Base-by-base conservation (phyloP, 2,329 filamentous ascomycete genomes). In the Ophiocordyceps camponoti-floridani region DNA sequence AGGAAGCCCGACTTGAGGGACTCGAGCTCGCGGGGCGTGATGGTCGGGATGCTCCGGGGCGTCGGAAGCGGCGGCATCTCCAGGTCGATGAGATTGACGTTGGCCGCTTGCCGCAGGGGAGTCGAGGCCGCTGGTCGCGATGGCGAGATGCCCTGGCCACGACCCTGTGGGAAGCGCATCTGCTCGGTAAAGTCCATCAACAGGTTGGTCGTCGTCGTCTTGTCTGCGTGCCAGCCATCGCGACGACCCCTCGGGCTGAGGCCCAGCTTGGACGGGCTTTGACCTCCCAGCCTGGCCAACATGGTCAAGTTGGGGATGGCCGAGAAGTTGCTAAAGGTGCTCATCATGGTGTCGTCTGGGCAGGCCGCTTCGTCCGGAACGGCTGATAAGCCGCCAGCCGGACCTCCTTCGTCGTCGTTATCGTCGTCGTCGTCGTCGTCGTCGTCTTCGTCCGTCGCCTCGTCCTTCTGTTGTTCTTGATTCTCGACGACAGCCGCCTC, bases 1-100 rank as follows among this genome's bases (percentile, higher is more conserved):
- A 93, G 72, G 54, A 94, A 93, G 23, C 75, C 75, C 0, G 88
- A 95, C 60, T 96, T 96, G 48, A 96, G 70, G 13, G 83, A 84
- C 58, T 98, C 91, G 2, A 96, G 70, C 63, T 98, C 91, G 31
- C 91, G 79, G 2, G 91, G 84, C 2, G 88, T 94, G 52, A 96
- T 82, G 9, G 82, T 85, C 0, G 91, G 91, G 35, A 96, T 75
- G 45, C 86, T 94, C 49, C 89, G 79, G 13, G 91, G 91, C 0
- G 91, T 96, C 2, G 89, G 87, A 52, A 87, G 79, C 0, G 89
- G 86, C n/a, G 88, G 87, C 10, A 96, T 82, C 54, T 96, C 91
- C 55, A 80, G 70, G 50, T 75, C 71, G n/a, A 79, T 75, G 40
- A 91, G 72, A 54, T 82, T 84, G 31, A 77, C 23, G 23, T 23